phyloP scores from a whole-genome alignment of 2,329 filamentous ascomycete species.

The Xylariaceae sp. region DNA sequence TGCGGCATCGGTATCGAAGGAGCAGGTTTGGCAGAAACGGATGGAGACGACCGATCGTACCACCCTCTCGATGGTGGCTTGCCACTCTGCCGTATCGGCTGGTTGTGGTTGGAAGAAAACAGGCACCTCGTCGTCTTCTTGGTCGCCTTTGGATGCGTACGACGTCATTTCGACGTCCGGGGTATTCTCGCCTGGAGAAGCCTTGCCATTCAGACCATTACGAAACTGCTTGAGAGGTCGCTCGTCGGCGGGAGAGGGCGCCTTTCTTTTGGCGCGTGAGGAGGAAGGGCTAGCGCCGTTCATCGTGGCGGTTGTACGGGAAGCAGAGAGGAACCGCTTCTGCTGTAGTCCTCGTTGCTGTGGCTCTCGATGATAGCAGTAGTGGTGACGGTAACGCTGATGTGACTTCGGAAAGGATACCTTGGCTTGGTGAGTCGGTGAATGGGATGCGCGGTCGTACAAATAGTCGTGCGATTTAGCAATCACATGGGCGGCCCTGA shows the following conservation, averaged over 20 bases:
- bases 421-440: background rate
- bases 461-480: background rate
- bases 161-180: constrained; percentile 34
- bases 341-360: too few relatives aligned
- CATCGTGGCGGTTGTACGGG: constrained; percentile 31
- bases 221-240: constrained; percentile 40
- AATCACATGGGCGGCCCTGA: constrained; percentile 1
- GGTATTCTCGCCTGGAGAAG: constrained; percentile 45
- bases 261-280: constrained; percentile 48
- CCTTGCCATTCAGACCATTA: constrained; percentile 40
- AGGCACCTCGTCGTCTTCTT: constrained; percentile 38
- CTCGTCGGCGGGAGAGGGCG: constrained; percentile 38
- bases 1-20: constrained; percentile 95
- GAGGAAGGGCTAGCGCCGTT: constrained; percentile 38
- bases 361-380: too few relatives aligned
- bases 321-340: background rate
- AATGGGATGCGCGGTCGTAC: background rate
- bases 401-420: background rate
- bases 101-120: constrained; percentile 33
- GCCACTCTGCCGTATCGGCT: constrained; percentile 77
- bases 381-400: too few relatives aligned
- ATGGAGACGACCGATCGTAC: constrained; percentile 97
- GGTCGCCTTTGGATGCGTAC: constrained; percentile 34
- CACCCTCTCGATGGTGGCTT: constrained; percentile 88
- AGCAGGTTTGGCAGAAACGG: constrained; percentile 95